Evolutionary conservation across 371 early-diverging fungal genomes (phyloP).

Genomic region (Actinomortierella wolfii): DNA sequence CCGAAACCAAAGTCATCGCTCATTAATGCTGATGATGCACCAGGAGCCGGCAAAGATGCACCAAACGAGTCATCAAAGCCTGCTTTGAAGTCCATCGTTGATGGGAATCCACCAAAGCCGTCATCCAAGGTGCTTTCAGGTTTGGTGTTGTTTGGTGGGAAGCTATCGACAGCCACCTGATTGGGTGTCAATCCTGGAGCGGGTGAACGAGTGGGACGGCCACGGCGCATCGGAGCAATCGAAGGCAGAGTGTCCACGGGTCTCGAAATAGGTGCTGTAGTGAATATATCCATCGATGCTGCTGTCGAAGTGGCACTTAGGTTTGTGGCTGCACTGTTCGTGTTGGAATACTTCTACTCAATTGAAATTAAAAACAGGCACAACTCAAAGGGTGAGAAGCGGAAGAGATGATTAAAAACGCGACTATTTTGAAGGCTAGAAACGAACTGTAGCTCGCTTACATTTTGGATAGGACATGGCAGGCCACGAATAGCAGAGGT

Average conservation of each 20-base stretch:
- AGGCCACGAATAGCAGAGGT: conserved; percentile 71
- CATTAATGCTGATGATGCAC: conserved; percentile 23
- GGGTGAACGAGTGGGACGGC: conserved; percentile 59
- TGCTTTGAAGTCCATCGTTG: conserved; percentile 9
- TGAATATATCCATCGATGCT: conserved; percentile 45
- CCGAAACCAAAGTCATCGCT: conserved; percentile 39
- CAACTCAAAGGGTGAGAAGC: not conserved
- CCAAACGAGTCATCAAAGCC: conserved; percentile 47
- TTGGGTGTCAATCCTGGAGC: conserved; percentile 12
- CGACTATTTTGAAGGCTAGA: too few relatives aligned
- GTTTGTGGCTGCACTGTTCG: conserved; percentile 15
- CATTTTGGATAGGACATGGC: conserved; percentile 68
- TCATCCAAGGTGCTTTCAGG: not conserved
- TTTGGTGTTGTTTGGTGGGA: conserved; percentile 4
- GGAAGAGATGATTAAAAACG: conserved; percentile 23
- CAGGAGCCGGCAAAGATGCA: conserved; percentile 9
- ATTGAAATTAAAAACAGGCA: conserved; percentile 1
- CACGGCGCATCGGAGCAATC: conserved; percentile 77
- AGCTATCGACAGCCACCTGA: too few relatives aligned
- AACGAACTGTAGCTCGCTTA: too few relatives aligned
- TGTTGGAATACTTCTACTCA: conserved; percentile 46
- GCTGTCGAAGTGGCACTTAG: conserved; percentile 26
- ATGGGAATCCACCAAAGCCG: conserved; percentile 1
- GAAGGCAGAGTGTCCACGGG: conserved; percentile 51
- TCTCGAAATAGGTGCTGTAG: conserved; percentile 47